Evolutionary conservation across 83 land plant genomes (phyloP), one percentile per base, ranked within the genome.

Genomic region (Picea abies): DNA sequence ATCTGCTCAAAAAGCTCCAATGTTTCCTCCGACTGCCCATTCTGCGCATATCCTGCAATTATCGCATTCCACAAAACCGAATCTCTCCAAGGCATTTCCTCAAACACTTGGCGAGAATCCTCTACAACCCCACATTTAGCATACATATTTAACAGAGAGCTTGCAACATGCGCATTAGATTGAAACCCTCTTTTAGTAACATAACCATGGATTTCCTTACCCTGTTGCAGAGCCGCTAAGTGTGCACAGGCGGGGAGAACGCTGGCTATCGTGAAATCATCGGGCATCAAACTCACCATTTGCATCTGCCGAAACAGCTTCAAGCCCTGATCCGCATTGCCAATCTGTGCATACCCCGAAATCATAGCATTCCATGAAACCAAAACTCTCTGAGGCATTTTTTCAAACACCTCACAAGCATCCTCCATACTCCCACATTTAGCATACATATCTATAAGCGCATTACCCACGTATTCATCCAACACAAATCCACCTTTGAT

Each of bases 341-440:
- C 92, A 76, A 66, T 84, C 26, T 93, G 90, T 8, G 86, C 89
- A 79, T 85, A 89, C 49, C 91, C 87, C 10, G 86, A 86, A 80
- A 91, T 85, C 83, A 91, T 88, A 47, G 95, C 81, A 82, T 85
- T 91, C 95, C 95, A 93, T 0, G 91, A 81, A 17, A 93, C 92
- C 14, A 88, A 90, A 85, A 91, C 83, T 71, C 88, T 82, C 37
- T 63, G 69, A 3, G 64, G 47, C 79, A 89, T 78, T 64, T 73
- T 66, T 6, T 84, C 86, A 66, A 83, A 87, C 78, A 77, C 20
- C 10, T 60, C 17, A 5, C 78, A 65, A 35, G 85, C 85, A 56
- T 76, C 77, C 16, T 85, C 80, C n/a, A 61, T 23, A 52, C 60
- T 16, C 16, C 68, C 81, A 62, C 83, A 81, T 60, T 82, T 85